Evolutionary conservation across 2,329 filamentous ascomycete genomes (phyloP).

Genomic region (Diaporthe citriasiana): DNA sequence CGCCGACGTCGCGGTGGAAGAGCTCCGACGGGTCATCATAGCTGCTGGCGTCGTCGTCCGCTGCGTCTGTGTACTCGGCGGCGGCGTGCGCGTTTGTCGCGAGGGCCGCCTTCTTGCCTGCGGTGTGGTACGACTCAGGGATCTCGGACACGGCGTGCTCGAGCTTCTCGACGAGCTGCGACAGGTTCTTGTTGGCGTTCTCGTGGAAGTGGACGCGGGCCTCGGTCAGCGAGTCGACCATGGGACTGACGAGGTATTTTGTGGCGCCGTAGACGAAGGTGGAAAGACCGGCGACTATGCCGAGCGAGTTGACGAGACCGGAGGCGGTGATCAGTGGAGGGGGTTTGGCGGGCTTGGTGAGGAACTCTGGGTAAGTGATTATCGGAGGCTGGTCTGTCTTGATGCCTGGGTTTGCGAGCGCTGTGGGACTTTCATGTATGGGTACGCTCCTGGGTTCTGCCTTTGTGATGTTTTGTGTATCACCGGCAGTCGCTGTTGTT

Average conservation of each 20-base stretch:
- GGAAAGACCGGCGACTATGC: conserved; percentile 70
- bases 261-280: conserved; percentile 78
- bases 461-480: conserved; percentile 17
- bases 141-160: conserved; percentile 73
- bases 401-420: conserved; percentile 46
- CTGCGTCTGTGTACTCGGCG: conserved; percentile 37
- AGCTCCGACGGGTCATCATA: conserved; percentile 80
- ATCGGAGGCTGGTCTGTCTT: conserved; percentile 68
- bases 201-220: conserved; percentile 67
- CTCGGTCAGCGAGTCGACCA: conserved; percentile 66
- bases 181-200: conserved; percentile 61
- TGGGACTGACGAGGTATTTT: conserved; percentile 76
- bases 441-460: conserved; percentile 22
- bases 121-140: conserved; percentile 55
- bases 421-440: not conserved
- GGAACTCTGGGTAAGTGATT: conserved; percentile 79
- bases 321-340: conserved; percentile 74
- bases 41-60: conserved; percentile 59
- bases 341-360: conserved; percentile 68
- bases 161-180: conserved; percentile 63
- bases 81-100: conserved; percentile 42
- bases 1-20: conserved; percentile 85
- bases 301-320: conserved; percentile 71
- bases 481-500: not conserved
- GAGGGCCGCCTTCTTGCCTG: conserved; percentile 44